These are phyloP conservation scores for Agastache rugosa DNA, from an alignment of 257 asterid species.

Conservation along the genomic window DNA sequence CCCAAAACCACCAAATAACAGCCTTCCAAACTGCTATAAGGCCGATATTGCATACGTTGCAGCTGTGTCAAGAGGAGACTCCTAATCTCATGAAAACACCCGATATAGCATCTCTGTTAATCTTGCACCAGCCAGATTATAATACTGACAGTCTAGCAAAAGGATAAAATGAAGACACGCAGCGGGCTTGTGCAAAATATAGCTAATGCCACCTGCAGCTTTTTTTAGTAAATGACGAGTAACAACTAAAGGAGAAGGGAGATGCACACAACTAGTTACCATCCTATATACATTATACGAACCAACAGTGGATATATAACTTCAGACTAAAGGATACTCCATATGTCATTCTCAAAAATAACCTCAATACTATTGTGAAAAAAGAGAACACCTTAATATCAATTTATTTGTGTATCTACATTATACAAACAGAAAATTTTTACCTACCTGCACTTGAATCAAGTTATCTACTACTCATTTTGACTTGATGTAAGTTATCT, in stretches of 20 bases:
- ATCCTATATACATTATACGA: background rate
- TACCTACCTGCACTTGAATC: background rate
- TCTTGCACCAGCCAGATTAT: background rate
- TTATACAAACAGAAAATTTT: background rate
- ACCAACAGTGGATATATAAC: background rate
- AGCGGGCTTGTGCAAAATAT: background rate
- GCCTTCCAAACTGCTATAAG: background rate
- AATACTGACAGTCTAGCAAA: background rate
- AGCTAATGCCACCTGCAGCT: slow-evolving; percentile 1
- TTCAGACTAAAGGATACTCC: background rate
- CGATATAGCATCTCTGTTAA: slow-evolving; percentile 4
- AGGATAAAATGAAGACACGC: slow-evolving; percentile 1
- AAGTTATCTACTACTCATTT: background rate
- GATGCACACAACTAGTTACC: slow-evolving; percentile 4
- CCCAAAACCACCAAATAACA: background rate
- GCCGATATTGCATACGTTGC: background rate
- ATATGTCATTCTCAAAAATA: background rate
- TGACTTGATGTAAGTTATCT: slow-evolving; percentile 21
- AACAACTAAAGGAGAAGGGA: background rate
- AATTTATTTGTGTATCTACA: background rate
- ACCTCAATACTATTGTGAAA: background rate
- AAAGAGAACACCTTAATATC: background rate
- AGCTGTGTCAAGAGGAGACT: background rate
- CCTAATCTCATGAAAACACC: background rate
- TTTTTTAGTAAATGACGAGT: background rate